Base-by-base conservation (phyloP, 2,329 filamentous ascomycete species). In the Colletotrichum orchidophilum region DNA sequence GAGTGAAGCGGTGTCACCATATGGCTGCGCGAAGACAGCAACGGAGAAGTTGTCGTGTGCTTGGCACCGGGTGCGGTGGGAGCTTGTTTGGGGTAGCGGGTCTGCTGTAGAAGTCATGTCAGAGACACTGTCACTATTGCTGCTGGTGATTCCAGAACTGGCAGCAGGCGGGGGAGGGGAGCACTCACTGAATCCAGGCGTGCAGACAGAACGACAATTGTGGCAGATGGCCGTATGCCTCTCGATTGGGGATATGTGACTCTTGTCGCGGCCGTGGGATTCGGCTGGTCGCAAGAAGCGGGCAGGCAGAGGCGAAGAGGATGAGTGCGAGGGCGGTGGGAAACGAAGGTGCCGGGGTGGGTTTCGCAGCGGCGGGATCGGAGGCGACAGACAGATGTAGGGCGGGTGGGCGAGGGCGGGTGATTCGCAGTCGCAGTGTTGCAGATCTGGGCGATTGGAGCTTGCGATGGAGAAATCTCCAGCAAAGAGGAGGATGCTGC, bases 281-380 rank as follows among this genome's bases (percentile, higher is more conserved):
- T 27, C 50, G 52, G 42, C 21, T 29, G 63, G 50, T 60, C 46
- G 52, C 68, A 46, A 63, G 3, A 42, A 63, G 27, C 46, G 62
- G 31, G 27, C 54, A 42, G 39, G 31, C 27, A 33, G 29, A 26
- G 58, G 46, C 42, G 39, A 46, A n/a, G n/a, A n/a, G n/a, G 18
- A n/a, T 46, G 7, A 11, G 39, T 46, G 15, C 39, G 58, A 61
- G 55, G 33, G 42, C 58, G 52, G 62, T 59, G 66, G 39, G 66
- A 39, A 57, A 68, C 66, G 60, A 59, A 52, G 60, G 26, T 53
- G 53, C 53, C 31, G 61, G 66, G 54, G 21, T 58, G n/a, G 60
- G 29, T 52, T 26, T 46, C 57, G 66, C 42, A 11, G 15, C 52
- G 31, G 21, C 21, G 50, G 57, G 35, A 53, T 59, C 46, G 63